Conservation (phyloP, 1,139 yeast genomes). For the Debaryomycetaceae sp. region DNA sequence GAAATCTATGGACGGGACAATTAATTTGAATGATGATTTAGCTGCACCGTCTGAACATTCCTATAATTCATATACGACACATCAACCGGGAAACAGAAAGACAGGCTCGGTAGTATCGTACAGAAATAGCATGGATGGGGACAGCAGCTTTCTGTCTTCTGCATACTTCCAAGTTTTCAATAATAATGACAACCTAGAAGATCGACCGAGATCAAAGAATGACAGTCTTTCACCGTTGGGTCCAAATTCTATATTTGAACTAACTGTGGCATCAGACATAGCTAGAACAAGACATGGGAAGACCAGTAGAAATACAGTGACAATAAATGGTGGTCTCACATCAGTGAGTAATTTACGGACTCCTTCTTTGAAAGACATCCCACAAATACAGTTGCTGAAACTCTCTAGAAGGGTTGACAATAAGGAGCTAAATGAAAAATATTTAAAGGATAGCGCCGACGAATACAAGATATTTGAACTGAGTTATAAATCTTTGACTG, state of each 20-base stretch:
- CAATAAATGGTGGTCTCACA: slow-evolving; percentile 40
- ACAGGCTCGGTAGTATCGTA: slow-evolving; percentile 17
- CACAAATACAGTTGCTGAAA: slow-evolving; percentile 70
- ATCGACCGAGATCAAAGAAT: slow-evolving; percentile 4
- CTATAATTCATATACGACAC: slow-evolving; percentile 14
- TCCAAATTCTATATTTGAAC: slow-evolving; percentile 73
- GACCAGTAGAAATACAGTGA: slow-evolving; percentile 30
- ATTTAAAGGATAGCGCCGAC: slow-evolving; percentile 42
- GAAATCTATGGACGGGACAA: slow-evolving; percentile 28
- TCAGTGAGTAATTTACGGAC: slow-evolving; percentile 47
- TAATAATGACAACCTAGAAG: slow-evolving; percentile 17
- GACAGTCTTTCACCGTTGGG: slow-evolving; percentile 58
- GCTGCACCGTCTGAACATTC: slow-evolving; percentile 27
- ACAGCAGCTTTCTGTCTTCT: slow-evolving; percentile 31
- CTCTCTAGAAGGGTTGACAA: slow-evolving; percentile 48
- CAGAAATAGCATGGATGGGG: slow-evolving; percentile 37
- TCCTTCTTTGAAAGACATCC: slow-evolving; percentile 82
- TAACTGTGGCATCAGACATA: slow-evolving; percentile 58
- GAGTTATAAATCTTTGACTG: slow-evolving; percentile 46
- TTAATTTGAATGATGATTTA: slow-evolving; percentile 38
- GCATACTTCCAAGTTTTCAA: slow-evolving; percentile 25
- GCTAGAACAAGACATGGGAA: slow-evolving; percentile 34
- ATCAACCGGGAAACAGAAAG: slow-evolving; percentile 8
- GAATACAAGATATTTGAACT: slow-evolving; percentile 58
- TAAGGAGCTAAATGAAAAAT: slow-evolving; percentile 42